phyloP scores from a whole-genome alignment of 2,329 filamentous ascomycete species.

The Tolypocladium cylindrosporum region DNA sequence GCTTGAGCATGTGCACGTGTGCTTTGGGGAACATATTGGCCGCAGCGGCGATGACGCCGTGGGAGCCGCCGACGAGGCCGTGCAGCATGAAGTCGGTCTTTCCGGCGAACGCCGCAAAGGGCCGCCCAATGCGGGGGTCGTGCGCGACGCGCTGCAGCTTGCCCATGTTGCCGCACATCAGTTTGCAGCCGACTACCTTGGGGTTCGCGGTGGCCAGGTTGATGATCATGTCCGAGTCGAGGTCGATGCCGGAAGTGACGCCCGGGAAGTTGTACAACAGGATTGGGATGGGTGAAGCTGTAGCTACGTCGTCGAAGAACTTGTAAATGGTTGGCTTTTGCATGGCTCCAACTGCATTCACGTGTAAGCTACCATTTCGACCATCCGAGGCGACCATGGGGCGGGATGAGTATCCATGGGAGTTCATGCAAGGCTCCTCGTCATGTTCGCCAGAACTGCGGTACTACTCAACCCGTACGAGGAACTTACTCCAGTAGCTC shows the following conservation, averaged over 20 bases:
- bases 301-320: conserved; percentile 52
- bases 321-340: conserved; percentile 1
- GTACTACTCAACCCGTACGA: background rate
- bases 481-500: conserved; percentile 51
- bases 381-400: background rate
- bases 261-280: conserved; percentile 59
- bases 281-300: conserved; percentile 47
- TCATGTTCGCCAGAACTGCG: background rate
- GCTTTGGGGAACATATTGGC: conserved; percentile 28
- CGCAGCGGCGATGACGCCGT: conserved; percentile 29
- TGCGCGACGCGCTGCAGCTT: conserved; percentile 44
- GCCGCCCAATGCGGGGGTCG: conserved; percentile 17
- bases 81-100: conserved; percentile 32
- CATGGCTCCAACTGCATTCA: background rate
- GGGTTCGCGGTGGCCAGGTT: conserved; percentile 36
- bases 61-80: conserved; percentile 26
- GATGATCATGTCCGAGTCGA: conserved; percentile 49
- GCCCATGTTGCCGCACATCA: conserved; percentile 57
- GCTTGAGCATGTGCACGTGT: conserved; percentile 23
- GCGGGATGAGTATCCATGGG: too few species aligned
- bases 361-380: background rate
- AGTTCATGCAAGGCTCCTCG: background rate
- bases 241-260: conserved; percentile 49
- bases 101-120: conserved; percentile 25
- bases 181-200: conserved; percentile 55